phyloP scores from a whole-genome alignment of 495 filamentous ascomycete species.

The Xylaria venustula region DNA sequence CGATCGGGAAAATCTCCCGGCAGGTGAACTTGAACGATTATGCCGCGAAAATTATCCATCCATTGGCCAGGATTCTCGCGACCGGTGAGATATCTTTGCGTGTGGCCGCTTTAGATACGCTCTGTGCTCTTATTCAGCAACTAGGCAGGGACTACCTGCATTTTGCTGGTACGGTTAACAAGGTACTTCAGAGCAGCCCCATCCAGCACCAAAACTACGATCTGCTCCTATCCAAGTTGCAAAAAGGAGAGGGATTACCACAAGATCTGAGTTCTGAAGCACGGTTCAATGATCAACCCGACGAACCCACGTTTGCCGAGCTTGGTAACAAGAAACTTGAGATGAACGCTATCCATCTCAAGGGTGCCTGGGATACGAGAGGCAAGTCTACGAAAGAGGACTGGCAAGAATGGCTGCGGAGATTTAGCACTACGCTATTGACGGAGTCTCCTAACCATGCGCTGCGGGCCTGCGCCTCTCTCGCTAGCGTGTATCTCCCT shows the following conservation, averaged over 20 bases:
- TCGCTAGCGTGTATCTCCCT: slow-evolving; percentile 87
- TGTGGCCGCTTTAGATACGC: slow-evolving; percentile 87
- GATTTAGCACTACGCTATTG: slow-evolving; percentile 92
- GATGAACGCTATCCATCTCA: slow-evolving; percentile 94
- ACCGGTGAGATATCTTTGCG: slow-evolving; percentile 69
- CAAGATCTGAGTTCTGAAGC: slow-evolving; percentile 92
- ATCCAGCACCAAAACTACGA: slow-evolving; percentile 87
- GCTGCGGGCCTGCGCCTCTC: slow-evolving; percentile 83
- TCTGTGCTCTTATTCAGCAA: slow-evolving; percentile 93
- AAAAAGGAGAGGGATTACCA: slow-evolving; percentile 89
- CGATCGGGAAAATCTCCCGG: slow-evolving; percentile 86
- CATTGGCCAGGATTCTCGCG: slow-evolving; percentile 74
- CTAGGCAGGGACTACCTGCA: slow-evolving; percentile 92
- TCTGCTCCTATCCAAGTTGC: slow-evolving; percentile 82
- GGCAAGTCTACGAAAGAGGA: slow-evolving; percentile 96
- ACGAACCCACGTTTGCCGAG: slow-evolving; percentile 77
- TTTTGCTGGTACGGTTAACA: slow-evolving; percentile 88
- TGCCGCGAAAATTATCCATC: slow-evolving; percentile 91
- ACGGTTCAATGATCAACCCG: slow-evolving; percentile 70
- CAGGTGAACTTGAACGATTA: slow-evolving; percentile 98
- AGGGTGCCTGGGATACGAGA: slow-evolving; percentile 94
- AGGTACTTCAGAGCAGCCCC: slow-evolving; percentile 64
- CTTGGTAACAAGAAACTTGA: slow-evolving; percentile 89
- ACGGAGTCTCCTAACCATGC: slow-evolving; percentile 96
- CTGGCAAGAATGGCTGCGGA: slow-evolving; percentile 98